Evolutionary conservation across 2,329 filamentous ascomycete genomes (phyloP).

Genomic region (Neofusicoccum kwambonambiense): DNA sequence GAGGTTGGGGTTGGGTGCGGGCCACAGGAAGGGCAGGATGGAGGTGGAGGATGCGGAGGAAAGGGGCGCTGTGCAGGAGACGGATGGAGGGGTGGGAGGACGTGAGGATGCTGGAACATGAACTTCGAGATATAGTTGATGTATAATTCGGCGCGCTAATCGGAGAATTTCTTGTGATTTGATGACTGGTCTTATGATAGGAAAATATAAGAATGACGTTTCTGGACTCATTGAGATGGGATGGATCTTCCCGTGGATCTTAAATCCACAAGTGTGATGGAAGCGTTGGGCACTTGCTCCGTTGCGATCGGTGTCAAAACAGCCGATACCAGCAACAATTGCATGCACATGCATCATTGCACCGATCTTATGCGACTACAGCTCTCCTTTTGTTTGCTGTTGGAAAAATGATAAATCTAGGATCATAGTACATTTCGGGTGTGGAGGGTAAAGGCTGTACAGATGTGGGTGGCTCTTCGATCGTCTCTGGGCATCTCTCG

Average conservation of each 20-base stretch:
- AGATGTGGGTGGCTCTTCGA: background rate
- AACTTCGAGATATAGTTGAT: too few species aligned
- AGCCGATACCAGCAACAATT: background rate
- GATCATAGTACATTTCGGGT: slow-evolving; percentile 16
- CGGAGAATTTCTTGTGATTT: too few species aligned
- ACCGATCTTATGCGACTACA: slow-evolving; percentile 1
- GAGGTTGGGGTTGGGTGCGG: slow-evolving; percentile 55
- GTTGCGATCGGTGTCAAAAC: background rate
- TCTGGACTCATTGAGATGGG: too few species aligned
- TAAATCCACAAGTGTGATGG: too few species aligned
- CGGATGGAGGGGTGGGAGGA: background rate
- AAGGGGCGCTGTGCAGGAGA: slow-evolving; percentile 9
- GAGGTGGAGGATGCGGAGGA: slow-evolving; percentile 29
- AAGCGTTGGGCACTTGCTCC: background rate
- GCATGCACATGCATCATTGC: slow-evolving; percentile 1
- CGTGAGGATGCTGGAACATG: background rate
- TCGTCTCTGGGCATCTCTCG: slow-evolving; percentile 15
- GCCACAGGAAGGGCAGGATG: slow-evolving; percentile 27
- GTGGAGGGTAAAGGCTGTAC: slow-evolving; percentile 2
- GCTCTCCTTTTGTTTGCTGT: slow-evolving; percentile 6
- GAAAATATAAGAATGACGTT: too few species aligned
- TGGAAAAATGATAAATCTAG: background rate
- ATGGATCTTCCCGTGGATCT: too few species aligned
- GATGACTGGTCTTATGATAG: too few species aligned
- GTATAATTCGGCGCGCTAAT: too few species aligned